These are phyloP conservation scores for Porcisia deanei DNA, from an alignment of 208 protist genomes.

Conservation along the genomic window DNA sequence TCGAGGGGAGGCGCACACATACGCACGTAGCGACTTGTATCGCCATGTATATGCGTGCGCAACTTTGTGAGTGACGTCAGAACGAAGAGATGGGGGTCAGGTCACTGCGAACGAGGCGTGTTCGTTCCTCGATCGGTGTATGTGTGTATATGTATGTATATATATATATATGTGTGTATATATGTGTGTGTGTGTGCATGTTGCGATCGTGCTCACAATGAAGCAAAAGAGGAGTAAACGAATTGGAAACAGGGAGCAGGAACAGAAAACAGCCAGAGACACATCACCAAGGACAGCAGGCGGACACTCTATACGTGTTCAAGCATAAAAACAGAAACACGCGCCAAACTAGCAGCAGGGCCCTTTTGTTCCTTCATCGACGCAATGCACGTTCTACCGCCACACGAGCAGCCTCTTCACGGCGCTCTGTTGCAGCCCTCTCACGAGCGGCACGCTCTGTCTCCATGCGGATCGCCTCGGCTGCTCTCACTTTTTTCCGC, in stretches of 20 bases:
- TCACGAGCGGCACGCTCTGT: constrained; percentile 28
- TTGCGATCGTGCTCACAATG: neutral
- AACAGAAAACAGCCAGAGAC: neutral
- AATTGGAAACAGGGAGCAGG: neutral
- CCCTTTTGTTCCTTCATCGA: neutral
- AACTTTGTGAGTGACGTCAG: neutral
- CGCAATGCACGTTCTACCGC: constrained; percentile 39
- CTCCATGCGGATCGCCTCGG: constrained; percentile 37
- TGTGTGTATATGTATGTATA: neutral
- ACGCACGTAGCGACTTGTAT: neutral
- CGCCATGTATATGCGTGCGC: neutral
- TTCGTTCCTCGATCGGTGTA: neutral
- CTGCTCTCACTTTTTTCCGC: constrained; percentile 43
- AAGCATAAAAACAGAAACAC: neutral
- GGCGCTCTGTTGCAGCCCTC: constrained; percentile 36
- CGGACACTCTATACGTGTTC: neutral
- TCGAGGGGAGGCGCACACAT: neutral
- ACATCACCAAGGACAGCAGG: neutral
- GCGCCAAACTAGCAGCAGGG: neutral
- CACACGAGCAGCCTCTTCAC: constrained; percentile 42
- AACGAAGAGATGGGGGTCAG: neutral
- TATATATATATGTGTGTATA: neutral
- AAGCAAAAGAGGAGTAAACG: neutral
- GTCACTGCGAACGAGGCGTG: neutral
- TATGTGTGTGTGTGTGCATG: neutral